phyloP scores from a whole-genome alignment of 139 green algal genomes.

The Micractinium sp. region DNA sequence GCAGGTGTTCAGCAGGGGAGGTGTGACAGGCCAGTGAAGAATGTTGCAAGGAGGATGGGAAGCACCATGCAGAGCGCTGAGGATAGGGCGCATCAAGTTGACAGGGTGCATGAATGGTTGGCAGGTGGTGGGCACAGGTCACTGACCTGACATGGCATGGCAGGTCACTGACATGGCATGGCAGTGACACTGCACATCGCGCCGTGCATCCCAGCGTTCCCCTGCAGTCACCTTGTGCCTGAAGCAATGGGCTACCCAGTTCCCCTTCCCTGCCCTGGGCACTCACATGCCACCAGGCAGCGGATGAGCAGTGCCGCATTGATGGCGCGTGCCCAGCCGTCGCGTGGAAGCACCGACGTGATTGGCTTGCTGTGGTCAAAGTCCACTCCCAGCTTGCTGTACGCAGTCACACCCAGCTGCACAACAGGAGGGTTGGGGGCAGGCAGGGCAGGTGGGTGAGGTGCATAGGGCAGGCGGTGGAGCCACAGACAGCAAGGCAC shows the following conservation, averaged over 20 bases:
- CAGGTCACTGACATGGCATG: too few relatives aligned
- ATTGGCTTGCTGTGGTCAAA: constrained; percentile 54
- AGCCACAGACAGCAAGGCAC: not conserved
- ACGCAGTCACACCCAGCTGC: constrained; percentile 27
- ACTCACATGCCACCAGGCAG: constrained; percentile 55
- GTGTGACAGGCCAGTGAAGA: too few relatives aligned
- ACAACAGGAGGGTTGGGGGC: not conserved
- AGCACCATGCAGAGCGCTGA: too few relatives aligned
- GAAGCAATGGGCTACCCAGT: not conserved
- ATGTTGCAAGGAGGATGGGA: too few relatives aligned
- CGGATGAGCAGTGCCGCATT: constrained; percentile 54
- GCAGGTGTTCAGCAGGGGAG: too few relatives aligned
- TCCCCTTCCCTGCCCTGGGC: not conserved
- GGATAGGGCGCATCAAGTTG: too few relatives aligned
- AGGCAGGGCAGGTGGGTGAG: not conserved
- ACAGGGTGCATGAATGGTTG: too few relatives aligned
- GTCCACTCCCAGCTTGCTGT: constrained; percentile 42
- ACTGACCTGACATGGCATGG: too few relatives aligned
- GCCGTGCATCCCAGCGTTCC: not conserved
- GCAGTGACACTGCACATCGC: too few relatives aligned
- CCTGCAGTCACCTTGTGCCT: not conserved
- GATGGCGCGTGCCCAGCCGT: constrained; percentile 44
- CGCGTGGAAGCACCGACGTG: constrained; percentile 44
- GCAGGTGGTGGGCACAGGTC: not conserved
- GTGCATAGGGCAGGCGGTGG: too few relatives aligned